Evolutionary conservation across 306 rosid species (phyloP), one percentile per base, ranked within the genome.

Genomic region (Rosa chinensis): DNA sequence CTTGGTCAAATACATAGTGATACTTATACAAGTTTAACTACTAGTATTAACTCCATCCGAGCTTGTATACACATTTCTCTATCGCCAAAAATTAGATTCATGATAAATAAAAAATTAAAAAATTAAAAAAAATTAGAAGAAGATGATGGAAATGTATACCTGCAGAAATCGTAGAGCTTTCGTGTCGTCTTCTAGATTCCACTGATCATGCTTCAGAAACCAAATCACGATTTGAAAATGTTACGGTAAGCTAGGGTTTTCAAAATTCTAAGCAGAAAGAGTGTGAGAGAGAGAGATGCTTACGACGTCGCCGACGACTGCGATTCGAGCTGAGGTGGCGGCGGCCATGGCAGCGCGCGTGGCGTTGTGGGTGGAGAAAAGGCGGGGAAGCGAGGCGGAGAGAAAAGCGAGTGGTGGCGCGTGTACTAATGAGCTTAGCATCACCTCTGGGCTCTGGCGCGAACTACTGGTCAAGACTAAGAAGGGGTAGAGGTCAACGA

Each of bases 251-350:
- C 6, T 12, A 49, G 23, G 45, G 59, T 13, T 13, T 69, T 17
- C 1, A 4, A 70, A 45, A 72, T 11, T 66, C 53, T 32, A 49
- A 39, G 45, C 13, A 6, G 11, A 32, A 56, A 50, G 40, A 70
- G 35, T 1, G 23, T 1, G 64, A 81, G 74, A 32, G 62, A 50
- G 74, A 68, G 79, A 78, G 75, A 85, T 78, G 50, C 81, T 85
- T 82, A 95, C 97, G 75, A 92, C 89, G 78, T 92, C 97, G 35
- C 99, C 97, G 28, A 94, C 90, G 75, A 94, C 78, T 39, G 87
- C 97, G 21, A 92, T 89, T 55, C 98, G 95, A 80, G 89, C 86
- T 18, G 71, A 59, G 58, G 70, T 16, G 39, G 88, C 56, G 79
- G 89, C 67, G 66, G 94, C 90, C 97, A 92, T 94, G 84, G 91